Evolutionary conservation across 2,329 filamentous ascomycete species (phyloP).

Genomic region (Neofusicoccum sp.): DNA sequence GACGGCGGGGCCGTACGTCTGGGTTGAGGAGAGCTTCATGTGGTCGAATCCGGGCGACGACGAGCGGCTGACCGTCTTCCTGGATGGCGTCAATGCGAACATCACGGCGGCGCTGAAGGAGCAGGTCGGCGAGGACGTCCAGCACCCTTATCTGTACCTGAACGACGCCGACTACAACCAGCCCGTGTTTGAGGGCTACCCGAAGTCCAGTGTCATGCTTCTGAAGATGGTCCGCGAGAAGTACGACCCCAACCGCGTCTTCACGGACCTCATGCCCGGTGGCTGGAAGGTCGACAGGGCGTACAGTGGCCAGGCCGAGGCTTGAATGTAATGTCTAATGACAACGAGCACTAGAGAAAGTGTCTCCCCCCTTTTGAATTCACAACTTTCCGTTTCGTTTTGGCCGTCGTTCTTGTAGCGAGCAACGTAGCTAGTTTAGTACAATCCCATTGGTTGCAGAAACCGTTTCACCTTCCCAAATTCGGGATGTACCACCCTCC

Average conservation of each 20-base stretch:
- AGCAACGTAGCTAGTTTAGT: background rate
- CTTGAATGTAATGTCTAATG: background rate
- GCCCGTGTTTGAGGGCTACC: constrained; percentile 29
- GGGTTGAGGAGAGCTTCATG: constrained; percentile 21
- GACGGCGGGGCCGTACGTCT: background rate
- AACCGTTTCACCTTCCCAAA: too few species aligned
- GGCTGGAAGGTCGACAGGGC: constrained; percentile 24
- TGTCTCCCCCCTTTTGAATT: too few species aligned
- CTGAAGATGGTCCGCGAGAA: constrained; percentile 30
- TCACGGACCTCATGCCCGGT: constrained; percentile 27
- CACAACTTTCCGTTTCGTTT: background rate
- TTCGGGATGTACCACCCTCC: too few species aligned
- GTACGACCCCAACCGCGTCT: constrained; percentile 32
- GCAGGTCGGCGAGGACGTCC: constrained; percentile 9
- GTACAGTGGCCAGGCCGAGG: background rate
- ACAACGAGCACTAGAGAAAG: background rate
- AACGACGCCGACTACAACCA: constrained; percentile 30
- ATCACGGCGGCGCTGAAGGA: background rate
- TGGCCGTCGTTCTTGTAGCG: background rate
- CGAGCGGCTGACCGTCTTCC: background rate
- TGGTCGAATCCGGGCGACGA: constrained; percentile 12
- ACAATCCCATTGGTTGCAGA: background rate
- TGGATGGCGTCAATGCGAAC: background rate
- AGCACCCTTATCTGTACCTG: constrained; percentile 22
- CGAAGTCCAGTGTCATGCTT: constrained; percentile 27